Base-by-base conservation (phyloP, 2,329 filamentous ascomycete genomes). In the Lachnum nothofagi region DNA sequence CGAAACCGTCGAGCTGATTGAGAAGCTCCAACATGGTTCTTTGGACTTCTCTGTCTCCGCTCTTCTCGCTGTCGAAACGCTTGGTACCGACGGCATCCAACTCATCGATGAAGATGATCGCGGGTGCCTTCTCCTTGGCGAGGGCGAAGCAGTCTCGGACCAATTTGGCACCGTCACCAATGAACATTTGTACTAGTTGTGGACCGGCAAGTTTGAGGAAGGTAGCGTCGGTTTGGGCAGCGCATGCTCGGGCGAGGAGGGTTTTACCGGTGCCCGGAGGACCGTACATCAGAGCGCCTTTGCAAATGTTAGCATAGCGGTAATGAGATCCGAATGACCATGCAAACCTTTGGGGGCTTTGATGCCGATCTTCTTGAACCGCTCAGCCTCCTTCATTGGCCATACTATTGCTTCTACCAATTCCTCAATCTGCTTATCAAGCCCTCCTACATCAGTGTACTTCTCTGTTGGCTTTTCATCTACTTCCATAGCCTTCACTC, bases 391-490 rank as follows among this genome's bases (percentile, higher is more conserved):
- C 79, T 97, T 97, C 93, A 98, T 98, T 2, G 93, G 93, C 91
- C 91, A 97, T 24, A 98, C 93, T 42, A 98, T 93, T 48, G 93
- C 93, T 74, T 98, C 93, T 7, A 98, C 91, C 46, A 98, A 79
- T 73, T 98, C 94, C 69, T 96, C 91, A 65, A 98, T 98, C 76
- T 98, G 93, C 75, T 98, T 98, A 72, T 96, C 91, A 63, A 98
- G 71, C 44, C 93, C 93, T 72, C 93, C 93, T 12, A 98, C 94
- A 73, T 98, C 93, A 46, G 85, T 93, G 74, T 98, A 98, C 73
- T 97, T 95, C 72, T 98, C 93, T 33, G 91, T 97, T 8, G 93
- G 94, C 78, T 98, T 98, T 79, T 98, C 94, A 64, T 98, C 93
- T 6, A 98, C 93, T 75, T 98, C 94, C 93, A 98, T 98, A 29